Evolutionary conservation across 176 grass and related monocot species (phyloP).

Genomic region (Secale cereale): DNA sequence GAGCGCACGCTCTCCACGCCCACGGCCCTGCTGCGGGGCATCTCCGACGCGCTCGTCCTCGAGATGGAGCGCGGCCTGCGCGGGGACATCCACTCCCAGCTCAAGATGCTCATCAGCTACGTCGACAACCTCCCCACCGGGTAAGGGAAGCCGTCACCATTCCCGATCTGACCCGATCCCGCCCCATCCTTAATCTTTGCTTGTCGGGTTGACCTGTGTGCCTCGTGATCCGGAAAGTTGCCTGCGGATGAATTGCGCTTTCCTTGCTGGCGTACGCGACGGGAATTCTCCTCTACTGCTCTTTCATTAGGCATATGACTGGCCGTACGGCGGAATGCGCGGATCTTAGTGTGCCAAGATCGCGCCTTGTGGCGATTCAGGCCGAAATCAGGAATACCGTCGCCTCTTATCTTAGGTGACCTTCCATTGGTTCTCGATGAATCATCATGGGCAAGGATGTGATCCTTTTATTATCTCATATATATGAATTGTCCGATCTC

Average conservation of each 20-base stretch:
- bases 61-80: conserved; percentile 90
- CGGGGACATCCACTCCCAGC: conserved; percentile 44
- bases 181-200: background rate
- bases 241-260: background rate
- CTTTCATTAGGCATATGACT: background rate
- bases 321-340: background rate
- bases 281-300: background rate
- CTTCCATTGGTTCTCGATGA: background rate
- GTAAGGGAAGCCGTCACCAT: conserved; percentile 22
- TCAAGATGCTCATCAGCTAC: conserved; percentile 96
- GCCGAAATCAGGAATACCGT: background rate
- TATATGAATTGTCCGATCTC: background rate
- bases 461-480: background rate
- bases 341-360: background rate
- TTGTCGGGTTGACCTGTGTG: background rate
- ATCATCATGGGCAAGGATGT: background rate
- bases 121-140: conserved; percentile 88
- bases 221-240: conserved; percentile 26
- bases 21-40: conserved; percentile 64
- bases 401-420: background rate
- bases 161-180: background rate
- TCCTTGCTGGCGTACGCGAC: background rate
- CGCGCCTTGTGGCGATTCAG: background rate
- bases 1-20: conserved; percentile 67
- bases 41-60: conserved; percentile 71